Base-by-base conservation (phyloP, 1,139 yeast genomes). In the Geotrichum histeridarum region DNA sequence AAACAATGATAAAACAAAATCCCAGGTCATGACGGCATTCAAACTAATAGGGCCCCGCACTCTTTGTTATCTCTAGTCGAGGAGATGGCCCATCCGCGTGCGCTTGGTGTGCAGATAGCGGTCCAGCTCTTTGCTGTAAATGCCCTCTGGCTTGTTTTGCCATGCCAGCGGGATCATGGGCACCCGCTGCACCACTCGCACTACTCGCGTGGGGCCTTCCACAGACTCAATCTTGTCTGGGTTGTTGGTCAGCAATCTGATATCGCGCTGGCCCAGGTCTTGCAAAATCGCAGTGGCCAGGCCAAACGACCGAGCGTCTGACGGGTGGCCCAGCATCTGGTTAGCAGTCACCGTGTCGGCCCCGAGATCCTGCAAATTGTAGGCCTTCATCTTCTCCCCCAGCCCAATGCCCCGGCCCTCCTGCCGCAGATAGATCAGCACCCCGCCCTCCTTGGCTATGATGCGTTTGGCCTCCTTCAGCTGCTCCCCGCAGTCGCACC, bases 401-500 rank as follows among this genome's bases (percentile, higher is more conserved):
- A 94, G 77, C 3, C 99, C 99, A 61, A 94, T 94, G 27, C 99
- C 99, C 58, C 99, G 82, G 53, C 99, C 99, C 71, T 94, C 99
- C 70, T 94, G 99, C 65, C 99, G 82, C 60, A 94, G 75, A 69
- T 94, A 94, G 1, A 94, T 98, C 56, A 94, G 90, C 62, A 96
- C 93, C 30, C 99, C 99, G 15, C 96, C 96, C 46, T 77, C 77
- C 52, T 78, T 74, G 5, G 96, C 96, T 91, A 94, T 93, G 46
- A 87, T 73, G 59, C 94, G 78, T 8, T 98, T 99, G 1, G 99
- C 98, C 70, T 94, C 97, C 70, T 93, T 97, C 63, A 94, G 87
- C 74, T 94, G 99, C 70, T 94, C 99, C 12, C 99, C 99, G 72
- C 99, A 94, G 71, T 94, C 99, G 70, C 99, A 94, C 54, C 99